phyloP scores from a whole-genome alignment of 2,329 filamentous ascomycete species.

The Colletotrichum scovillei region DNA sequence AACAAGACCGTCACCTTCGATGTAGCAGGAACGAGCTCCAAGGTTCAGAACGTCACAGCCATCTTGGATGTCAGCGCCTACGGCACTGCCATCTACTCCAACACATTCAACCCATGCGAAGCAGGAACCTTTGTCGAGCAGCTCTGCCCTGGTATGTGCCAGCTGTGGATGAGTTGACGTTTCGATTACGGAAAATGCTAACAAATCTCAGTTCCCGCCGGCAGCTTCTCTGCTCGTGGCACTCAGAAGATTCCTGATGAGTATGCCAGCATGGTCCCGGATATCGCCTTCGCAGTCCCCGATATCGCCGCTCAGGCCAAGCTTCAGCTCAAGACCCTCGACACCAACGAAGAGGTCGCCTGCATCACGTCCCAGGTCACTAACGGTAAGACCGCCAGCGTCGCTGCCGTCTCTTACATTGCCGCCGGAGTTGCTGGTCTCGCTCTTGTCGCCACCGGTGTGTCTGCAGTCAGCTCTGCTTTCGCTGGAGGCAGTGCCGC shows the following conservation, averaged over 20 bases:
- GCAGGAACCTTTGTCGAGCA: constrained; percentile 72
- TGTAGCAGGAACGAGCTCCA: constrained; percentile 79
- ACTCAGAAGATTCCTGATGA: constrained; percentile 76
- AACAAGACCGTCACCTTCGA: constrained; percentile 83
- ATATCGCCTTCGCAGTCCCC: constrained; percentile 90
- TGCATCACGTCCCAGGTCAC: constrained; percentile 85
- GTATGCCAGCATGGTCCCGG: constrained; percentile 81
- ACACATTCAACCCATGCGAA: constrained; percentile 86
- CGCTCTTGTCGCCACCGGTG: constrained; percentile 78
- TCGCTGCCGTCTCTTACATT: constrained; percentile 83
- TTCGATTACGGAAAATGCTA: constrained; percentile 20
- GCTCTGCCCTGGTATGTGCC: constrained; percentile 80
- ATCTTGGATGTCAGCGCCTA: constrained; percentile 84
- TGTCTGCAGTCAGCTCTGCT: constrained; percentile 74
- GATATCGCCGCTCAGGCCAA: constrained; percentile 90
- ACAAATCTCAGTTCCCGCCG: constrained; percentile 71
- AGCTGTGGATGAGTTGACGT: neutral
- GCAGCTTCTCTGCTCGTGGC: constrained; percentile 79
- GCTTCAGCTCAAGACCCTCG: constrained; percentile 75
- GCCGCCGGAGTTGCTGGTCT: constrained; percentile 88
- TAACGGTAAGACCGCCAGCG: constrained; percentile 86
- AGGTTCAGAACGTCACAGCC: constrained; percentile 84
- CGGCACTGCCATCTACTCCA: constrained; percentile 82
- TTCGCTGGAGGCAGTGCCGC: constrained; percentile 64
- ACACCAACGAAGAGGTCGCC: constrained; percentile 66